Base-by-base conservation (phyloP, 441 rosid species). In the Omphalea diandra region DNA sequence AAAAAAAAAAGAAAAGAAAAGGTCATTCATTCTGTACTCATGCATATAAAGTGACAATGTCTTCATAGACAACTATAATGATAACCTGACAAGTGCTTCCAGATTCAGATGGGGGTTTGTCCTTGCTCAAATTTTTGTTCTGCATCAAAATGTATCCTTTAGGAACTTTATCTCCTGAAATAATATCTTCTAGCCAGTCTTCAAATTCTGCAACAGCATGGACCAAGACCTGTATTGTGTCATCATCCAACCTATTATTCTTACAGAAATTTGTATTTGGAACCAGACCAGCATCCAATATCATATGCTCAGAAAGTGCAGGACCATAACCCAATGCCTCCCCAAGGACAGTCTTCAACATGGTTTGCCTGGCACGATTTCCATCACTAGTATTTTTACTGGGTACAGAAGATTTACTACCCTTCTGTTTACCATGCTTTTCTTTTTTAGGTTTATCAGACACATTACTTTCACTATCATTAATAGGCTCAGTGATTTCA, bases 281-380 rank as follows among this genome's bases (percentile, higher is more conserved):
- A 68, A 78, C 77, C 66, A 90, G 72, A 77, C 90, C 96, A 76
- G 95, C 90, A 82, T 89, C 97, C 77, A 95, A 80, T 75, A 95
- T 86, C 54, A 95, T 95, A 78, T 95, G 99, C 87, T 95, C 99
- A 17, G 98, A 90, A 61, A 95, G 93, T 70, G 89, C 91, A 44
- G 98, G 99, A 55, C 99, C 99, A 73, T 93, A 95, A 70, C 99
- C 98, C 82, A 95, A 81, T 69, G 86, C 88, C 69, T 93, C 97
- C 32, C 97, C 99, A 50, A 95, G 97, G 73, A 90, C 85, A 73
- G 71, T 87, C 86, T 95, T 95, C 82, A 95, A 76, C 0, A 93
- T 88, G 55, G 79, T 77, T 70, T 86, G 96, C 81, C 85, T 95
- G 61, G 79, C 75, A 63, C 84, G 81, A 72, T 74, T 68, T 74